Evolutionary conservation across 768 basidiomycete species (phyloP).

Genomic region (Suillus paluster): DNA sequence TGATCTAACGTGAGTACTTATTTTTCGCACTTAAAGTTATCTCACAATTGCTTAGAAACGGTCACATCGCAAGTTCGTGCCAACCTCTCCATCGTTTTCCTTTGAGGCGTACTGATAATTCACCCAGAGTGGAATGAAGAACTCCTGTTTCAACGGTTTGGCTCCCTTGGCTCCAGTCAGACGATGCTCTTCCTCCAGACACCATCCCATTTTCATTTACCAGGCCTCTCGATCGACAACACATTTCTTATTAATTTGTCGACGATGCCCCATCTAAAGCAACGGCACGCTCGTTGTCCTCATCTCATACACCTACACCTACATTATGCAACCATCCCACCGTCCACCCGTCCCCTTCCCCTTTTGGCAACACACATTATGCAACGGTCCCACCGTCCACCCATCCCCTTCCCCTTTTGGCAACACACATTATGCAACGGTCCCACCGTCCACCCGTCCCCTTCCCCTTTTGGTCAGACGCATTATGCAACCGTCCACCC

Average conservation of each 20-base stretch:
- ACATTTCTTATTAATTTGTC: conserved; percentile 35
- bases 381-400: no score
- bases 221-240: conserved; percentile 52
- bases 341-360: no score
- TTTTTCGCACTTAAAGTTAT: neutral
- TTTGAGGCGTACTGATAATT: neutral
- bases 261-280: conserved; percentile 32
- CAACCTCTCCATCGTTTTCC: neutral
- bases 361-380: no score
- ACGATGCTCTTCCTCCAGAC: conserved; percentile 76
- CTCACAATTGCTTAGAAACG: conserved; percentile 56
- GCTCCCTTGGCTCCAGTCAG: conserved; percentile 59
- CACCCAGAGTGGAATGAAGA: conserved; percentile 86
- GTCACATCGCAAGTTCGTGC: conserved; percentile 77
- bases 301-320: conserved; percentile 71
- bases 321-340: no score
- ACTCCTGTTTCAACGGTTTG: conserved; percentile 63
- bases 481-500: no score
- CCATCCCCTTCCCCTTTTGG: no score
- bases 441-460: no score
- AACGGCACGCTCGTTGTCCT: conserved; percentile 61
- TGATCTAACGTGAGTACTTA: conserved; percentile 70
- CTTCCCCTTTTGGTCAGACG: no score
- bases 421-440: no score
- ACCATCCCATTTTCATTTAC: conserved; percentile 72